These are phyloP conservation scores for Gardenia jasminoides DNA, from an alignment of 257 asterid species.

Conservation along the genomic window DNA sequence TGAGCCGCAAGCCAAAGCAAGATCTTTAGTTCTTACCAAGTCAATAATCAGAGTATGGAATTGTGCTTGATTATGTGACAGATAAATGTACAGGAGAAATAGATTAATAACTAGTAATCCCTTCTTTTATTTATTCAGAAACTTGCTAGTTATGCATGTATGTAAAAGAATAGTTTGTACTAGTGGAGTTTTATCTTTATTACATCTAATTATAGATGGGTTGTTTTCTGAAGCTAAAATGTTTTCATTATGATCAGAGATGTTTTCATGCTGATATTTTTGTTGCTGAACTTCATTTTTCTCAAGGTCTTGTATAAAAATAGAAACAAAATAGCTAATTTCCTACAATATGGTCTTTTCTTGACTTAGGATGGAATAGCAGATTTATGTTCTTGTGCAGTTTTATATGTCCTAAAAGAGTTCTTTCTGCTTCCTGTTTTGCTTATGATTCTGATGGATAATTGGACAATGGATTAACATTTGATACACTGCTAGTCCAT, in stretches of 20 bases:
- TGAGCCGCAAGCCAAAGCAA: conserved; percentile 95
- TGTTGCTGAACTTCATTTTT: too few species aligned
- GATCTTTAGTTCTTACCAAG: conserved; percentile 43
- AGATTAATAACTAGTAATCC: conserved; percentile 2
- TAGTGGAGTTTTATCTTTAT: neutral
- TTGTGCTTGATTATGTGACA: neutral
- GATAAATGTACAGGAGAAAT: conserved; percentile 27
- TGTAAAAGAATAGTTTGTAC: conserved; percentile 11
- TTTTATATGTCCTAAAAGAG: too few species aligned
- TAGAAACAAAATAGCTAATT: too few species aligned
- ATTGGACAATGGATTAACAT: too few species aligned
- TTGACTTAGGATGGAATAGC: too few species aligned
- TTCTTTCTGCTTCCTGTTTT: too few species aligned
- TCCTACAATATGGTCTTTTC: too few species aligned
- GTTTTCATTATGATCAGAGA: neutral
- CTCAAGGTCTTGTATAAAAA: too few species aligned
- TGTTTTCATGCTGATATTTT: too few species aligned
- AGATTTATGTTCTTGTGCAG: too few species aligned
- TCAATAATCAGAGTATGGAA: neutral
- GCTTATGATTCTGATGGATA: too few species aligned
- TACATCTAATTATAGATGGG: neutral
- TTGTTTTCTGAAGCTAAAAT: neutral
- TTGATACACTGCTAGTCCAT: too few species aligned
- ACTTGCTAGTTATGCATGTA: conserved; percentile 6
- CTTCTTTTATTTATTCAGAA: neutral